A percentile compares a stretch with the other conserved stretches of the same genome.
Conservation (phyloP, 2,329 filamentous ascomycete species). For the Cadophora gregata region DNA sequence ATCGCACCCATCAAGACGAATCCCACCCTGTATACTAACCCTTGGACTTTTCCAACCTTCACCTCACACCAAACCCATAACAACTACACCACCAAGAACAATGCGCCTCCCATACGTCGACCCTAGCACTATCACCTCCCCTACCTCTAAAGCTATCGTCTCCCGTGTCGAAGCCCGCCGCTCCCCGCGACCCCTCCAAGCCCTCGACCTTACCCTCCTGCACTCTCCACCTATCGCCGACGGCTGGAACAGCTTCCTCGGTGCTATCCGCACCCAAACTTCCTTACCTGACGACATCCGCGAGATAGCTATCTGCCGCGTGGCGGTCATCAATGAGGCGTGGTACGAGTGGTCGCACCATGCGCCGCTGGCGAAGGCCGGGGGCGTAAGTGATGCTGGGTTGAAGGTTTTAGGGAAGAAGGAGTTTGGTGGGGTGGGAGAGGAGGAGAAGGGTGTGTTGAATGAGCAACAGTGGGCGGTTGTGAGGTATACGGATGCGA, state of each 20-base stretch:
- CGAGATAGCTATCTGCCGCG: slow-evolving; percentile 81
- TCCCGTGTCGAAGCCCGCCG: slow-evolving; percentile 69
- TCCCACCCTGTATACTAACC: neutral
- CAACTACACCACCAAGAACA: slow-evolving; percentile 20
- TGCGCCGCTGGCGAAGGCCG: slow-evolving; percentile 59
- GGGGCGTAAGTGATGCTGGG: slow-evolving; percentile 37
- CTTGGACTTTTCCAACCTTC: neutral
- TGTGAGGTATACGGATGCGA: slow-evolving; percentile 78
- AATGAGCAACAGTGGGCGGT: slow-evolving; percentile 67
- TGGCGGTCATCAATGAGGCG: slow-evolving; percentile 79
- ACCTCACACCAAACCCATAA: neutral
- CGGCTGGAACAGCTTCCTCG: slow-evolving; percentile 76
- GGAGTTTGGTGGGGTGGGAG: slow-evolving; percentile 42
- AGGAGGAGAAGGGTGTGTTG: slow-evolving; percentile 39
- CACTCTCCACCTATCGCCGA: slow-evolving; percentile 77
- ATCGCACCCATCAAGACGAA: neutral
- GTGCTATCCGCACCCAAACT: slow-evolving; percentile 63
- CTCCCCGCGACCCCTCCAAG: slow-evolving; percentile 70
- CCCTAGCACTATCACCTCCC: slow-evolving; percentile 54
- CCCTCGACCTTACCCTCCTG: slow-evolving; percentile 77
- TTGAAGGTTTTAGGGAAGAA: slow-evolving; percentile 32
- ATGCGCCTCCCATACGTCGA: slow-evolving; percentile 74
- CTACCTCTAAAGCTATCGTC: slow-evolving; percentile 63
- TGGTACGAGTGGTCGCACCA: slow-evolving; percentile 89
- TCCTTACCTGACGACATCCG: slow-evolving; percentile 61